Base-by-base conservation (phyloP, 2,329 filamentous ascomycete genomes). In the Didymella segeticola region DNA sequence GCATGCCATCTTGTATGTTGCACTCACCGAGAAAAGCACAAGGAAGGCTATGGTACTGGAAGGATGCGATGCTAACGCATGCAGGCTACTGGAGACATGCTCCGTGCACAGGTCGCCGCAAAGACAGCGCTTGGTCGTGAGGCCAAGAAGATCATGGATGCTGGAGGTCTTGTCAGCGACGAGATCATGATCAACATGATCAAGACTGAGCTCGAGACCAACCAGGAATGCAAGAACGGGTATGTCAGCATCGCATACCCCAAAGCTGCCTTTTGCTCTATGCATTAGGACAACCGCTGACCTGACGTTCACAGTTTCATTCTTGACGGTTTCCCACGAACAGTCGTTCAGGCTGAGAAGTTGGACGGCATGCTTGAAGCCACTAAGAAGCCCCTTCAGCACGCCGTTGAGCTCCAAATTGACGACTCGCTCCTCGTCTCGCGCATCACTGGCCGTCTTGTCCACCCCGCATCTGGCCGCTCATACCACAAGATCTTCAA, bases 131-230 rank as follows among this genome's bases (percentile, higher is more conserved):
- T 99, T 63, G 95, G 95, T 68, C 86, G 90, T 74, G 92, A 97
- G 82, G 95, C 95, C 64, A 99, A 99, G 88, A 98, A 98, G 87
- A 99, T 99, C 78, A 99, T 99, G 95, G 95, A 99, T 75, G 89
- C 93, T 76, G 95, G 95, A 69, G 93, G 93, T 67, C 87, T 99
- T 55, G 95, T 99, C 76, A 96, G 92, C 78, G 95, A 99, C 78
- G 93, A 98, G 75, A 99, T 99, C 75, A 93, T 99, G 86, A 90
- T 99, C 78, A 92, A 93, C 79, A 99, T 99, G 95, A 99, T 99
- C 83, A 93, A 95, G 86, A 90, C 89, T 76, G 93, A 99, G 84
- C 85, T 99, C 45, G 90, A 96, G 72, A 89, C 84, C 80, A 99
- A 99, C 83, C 80, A 85, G 72, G 93, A 99, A 81, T 99, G 95